Conservation (phyloP, 768 basidiomycete genomes). For the Suillus subalutaceus region DNA sequence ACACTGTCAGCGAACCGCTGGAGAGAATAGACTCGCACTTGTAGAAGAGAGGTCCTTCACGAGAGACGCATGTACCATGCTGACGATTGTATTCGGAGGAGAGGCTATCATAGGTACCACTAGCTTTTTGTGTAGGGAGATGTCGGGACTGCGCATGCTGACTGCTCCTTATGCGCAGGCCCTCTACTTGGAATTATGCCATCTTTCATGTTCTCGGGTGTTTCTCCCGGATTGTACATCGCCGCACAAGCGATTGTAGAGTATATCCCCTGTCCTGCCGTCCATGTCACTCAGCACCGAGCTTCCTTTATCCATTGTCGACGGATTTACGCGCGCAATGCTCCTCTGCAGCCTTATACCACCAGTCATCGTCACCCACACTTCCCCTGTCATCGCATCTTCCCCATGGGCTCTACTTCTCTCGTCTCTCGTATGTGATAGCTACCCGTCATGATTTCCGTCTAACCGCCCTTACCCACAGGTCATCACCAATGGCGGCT, state of each 20-base stretch:
- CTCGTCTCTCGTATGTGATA: conserved; percentile 62
- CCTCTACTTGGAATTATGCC: conserved; percentile 67
- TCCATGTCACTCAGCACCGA: conserved; percentile 57
- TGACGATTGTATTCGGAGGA: conserved; percentile 79
- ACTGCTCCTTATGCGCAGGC: conserved; percentile 44
- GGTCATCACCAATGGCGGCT: conserved; percentile 78
- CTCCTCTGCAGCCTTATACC: conserved; percentile 81
- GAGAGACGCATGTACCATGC: conserved; percentile 56
- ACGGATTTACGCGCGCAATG: conserved; percentile 78
- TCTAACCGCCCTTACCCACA: conserved; percentile 27
- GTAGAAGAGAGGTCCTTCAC: conserved; percentile 58
- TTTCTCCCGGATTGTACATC: conserved; percentile 64
- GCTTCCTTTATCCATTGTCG: conserved; percentile 71
- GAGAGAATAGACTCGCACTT: conserved; percentile 34
- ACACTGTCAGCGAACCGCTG: conserved; percentile 39
- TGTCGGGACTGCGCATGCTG: conserved; percentile 6
- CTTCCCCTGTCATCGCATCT: conserved; percentile 49
- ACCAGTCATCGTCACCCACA: conserved; percentile 59
- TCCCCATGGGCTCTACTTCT: conserved; percentile 82
- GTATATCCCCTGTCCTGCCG: conserved; percentile 62
- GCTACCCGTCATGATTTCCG: no score
- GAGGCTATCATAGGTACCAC: conserved; percentile 66
- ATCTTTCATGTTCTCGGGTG: conserved; percentile 80
- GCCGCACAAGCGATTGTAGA: conserved; percentile 63
- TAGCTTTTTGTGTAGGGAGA: background rate